These are phyloP conservation scores for Lycium barbarum DNA, from an alignment of 257 asterid genomes.

Conservation along the genomic window DNA sequence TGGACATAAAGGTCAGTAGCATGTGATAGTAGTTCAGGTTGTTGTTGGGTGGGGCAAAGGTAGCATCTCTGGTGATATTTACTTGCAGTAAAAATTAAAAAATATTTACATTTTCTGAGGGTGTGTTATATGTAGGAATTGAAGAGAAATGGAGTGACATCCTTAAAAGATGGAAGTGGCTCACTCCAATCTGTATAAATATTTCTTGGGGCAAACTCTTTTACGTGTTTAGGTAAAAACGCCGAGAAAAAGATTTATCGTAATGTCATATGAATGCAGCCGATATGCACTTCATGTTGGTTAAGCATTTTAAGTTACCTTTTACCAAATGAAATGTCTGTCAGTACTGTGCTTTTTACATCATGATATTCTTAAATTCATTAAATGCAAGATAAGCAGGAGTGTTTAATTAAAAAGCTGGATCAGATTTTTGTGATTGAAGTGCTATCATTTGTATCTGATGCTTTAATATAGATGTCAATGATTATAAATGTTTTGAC, in stretches of 20 bases:
- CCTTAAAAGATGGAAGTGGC: conserved; percentile 14
- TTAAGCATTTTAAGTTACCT: neutral
- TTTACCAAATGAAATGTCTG: neutral
- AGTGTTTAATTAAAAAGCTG: neutral
- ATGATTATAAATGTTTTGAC: conserved; percentile 30
- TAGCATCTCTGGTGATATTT: neutral
- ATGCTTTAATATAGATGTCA: conserved; percentile 30
- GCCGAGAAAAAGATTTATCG: neutral
- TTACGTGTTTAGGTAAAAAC: neutral
- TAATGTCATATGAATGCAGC: neutral
- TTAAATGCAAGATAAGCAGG: conserved; percentile 15
- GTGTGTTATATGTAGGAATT: neutral
- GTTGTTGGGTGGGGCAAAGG: conserved; percentile 14
- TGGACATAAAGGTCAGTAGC: conserved; percentile 8
- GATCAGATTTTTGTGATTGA: conserved; percentile 22
- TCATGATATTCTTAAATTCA: conserved; percentile 3
- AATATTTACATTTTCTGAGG: conserved; percentile 20
- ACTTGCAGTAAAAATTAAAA: neutral
- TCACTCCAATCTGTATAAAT: neutral
- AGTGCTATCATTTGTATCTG: conserved; percentile 30
- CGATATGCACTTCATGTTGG: neutral
- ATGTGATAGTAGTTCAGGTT: neutral
- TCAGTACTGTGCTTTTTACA: neutral
- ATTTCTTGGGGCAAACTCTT: neutral
- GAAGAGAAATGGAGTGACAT: neutral